A percentile compares a stretch with the other conserved stretches of the same genome.
phyloP scores from a whole-genome alignment of 1,284 basidiomycete genomes.

The Trichosporon sp. region DNA sequence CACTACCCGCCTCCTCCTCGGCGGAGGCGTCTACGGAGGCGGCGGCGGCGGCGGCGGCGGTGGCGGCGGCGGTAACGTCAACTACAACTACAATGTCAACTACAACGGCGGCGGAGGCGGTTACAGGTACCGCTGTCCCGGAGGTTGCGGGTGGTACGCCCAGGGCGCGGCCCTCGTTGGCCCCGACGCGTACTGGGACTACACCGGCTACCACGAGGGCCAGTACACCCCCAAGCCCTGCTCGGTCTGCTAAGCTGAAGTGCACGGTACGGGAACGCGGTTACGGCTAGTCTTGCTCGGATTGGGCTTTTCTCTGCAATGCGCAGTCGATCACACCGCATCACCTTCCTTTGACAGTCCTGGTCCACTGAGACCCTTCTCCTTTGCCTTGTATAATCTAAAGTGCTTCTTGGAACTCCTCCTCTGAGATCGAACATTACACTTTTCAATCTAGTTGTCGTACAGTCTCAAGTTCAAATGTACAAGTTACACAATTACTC shows the following conservation, averaged over 20 bases:
- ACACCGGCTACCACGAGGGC: constrained; percentile 1
- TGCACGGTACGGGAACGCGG: not conserved
- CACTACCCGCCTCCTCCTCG: not conserved
- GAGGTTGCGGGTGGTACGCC: not conserved
- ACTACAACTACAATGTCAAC: not conserved
- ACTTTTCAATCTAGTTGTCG: not conserved
- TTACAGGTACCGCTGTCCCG: not conserved
- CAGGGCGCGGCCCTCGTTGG: not conserved
- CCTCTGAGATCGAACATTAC: not conserved
- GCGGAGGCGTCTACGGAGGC: not conserved
- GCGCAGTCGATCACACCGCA: not conserved
- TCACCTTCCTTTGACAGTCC: not conserved
- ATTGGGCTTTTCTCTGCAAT: not conserved
- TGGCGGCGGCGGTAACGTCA: not conserved
- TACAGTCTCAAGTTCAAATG: not conserved
- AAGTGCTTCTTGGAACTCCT: not conserved
- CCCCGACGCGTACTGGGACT: constrained; percentile 1
- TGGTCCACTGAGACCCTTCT: not conserved
- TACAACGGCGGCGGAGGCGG: not conserved
- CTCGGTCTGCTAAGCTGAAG: not conserved
- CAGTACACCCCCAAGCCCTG: not conserved
- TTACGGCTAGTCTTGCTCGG: not conserved
- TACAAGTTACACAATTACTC: not conserved
- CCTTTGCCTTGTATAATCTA: not conserved
- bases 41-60: not conserved